Percentiles rank a stretch among this genome's conserved stretches.
These are phyloP conservation scores for Eucalyptus tenuipes DNA, from an alignment of 345 rosid species.

Conservation along the genomic window DNA sequence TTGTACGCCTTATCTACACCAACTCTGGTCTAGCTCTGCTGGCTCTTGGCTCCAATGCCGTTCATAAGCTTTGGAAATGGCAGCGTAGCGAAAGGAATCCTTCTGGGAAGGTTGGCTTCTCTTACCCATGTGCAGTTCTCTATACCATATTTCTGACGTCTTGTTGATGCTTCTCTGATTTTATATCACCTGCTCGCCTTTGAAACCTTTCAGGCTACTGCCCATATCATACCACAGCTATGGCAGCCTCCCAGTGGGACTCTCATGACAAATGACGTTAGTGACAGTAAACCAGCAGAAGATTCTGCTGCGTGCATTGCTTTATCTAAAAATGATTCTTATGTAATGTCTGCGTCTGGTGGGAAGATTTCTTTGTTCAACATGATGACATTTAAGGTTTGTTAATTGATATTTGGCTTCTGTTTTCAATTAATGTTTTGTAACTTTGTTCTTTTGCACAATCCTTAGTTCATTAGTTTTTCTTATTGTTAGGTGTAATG, in stretches of 20 bases:
- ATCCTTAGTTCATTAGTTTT: not conserved
- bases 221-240: slow-evolving; percentile 42
- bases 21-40: slow-evolving; percentile 47
- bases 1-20: slow-evolving; percentile 39
- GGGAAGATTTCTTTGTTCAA: slow-evolving; percentile 81
- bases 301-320: slow-evolving; percentile 80
- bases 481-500: not conserved
- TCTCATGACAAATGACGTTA: slow-evolving; percentile 63
- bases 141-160: not conserved
- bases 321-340: slow-evolving; percentile 81
- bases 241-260: slow-evolving; percentile 83
- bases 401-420: not conserved
- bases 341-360: slow-evolving; percentile 85
- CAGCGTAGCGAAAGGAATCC: slow-evolving; percentile 45
- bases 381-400: slow-evolving; percentile 85
- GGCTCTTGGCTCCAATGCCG: slow-evolving; percentile 46
- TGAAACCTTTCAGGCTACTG: slow-evolving; percentile 40
- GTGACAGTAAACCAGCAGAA: slow-evolving; percentile 45
- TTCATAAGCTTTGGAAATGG: slow-evolving; percentile 75
- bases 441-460: not conserved
- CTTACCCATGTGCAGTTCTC: not conserved
- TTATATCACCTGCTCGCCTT: not conserved
- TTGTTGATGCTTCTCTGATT: not conserved
- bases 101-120: slow-evolving; percentile 29
- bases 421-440: not conserved